Conservation (phyloP, 2,329 filamentous ascomycete genomes). For the Stachybotrys chlorohalonatus region DNA sequence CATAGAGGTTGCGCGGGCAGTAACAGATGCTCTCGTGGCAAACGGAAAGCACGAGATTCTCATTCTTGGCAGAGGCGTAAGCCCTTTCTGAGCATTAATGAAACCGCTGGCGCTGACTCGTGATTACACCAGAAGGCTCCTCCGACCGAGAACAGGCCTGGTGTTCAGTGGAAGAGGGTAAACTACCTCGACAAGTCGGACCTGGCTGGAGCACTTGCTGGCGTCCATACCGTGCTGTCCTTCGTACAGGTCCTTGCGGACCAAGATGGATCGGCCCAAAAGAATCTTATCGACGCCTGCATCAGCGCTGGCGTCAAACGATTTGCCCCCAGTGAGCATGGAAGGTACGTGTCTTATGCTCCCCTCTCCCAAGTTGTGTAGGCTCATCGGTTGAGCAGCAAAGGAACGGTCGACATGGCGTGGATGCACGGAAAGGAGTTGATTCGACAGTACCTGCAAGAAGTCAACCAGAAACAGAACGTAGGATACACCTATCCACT, state of each 20-base stretch:
- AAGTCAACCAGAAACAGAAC: constrained; percentile 38
- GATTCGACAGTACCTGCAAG: constrained; percentile 37
- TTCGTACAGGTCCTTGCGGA: constrained; percentile 32
- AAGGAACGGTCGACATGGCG: constrained; percentile 23
- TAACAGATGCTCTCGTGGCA: constrained; percentile 40
- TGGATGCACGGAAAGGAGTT: constrained; percentile 42
- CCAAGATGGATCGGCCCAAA: constrained; percentile 20
- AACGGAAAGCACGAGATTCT: constrained; percentile 42
- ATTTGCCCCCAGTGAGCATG: constrained; percentile 54
- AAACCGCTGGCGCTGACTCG: background rate
- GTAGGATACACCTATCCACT: constrained; percentile 10
- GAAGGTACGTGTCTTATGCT: constrained; percentile 19
- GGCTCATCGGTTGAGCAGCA: background rate
- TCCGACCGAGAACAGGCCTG: constrained; percentile 7
- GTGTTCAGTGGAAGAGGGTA: constrained; percentile 29
- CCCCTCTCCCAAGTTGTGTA: background rate
- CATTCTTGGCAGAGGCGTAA: constrained; percentile 38
- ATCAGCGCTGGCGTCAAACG: constrained; percentile 49
- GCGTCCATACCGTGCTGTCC: constrained; percentile 43
- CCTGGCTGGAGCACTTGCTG: constrained; percentile 29
- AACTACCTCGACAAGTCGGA: constrained; percentile 28
- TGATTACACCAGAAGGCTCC: background rate
- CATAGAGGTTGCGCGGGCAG: constrained; percentile 41
- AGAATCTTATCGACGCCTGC: constrained; percentile 45
- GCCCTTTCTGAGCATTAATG: background rate